These are phyloP conservation scores for Eragrostis nindensis DNA, from an alignment of 176 grass and related monocot genomes.

Conservation along the genomic window DNA sequence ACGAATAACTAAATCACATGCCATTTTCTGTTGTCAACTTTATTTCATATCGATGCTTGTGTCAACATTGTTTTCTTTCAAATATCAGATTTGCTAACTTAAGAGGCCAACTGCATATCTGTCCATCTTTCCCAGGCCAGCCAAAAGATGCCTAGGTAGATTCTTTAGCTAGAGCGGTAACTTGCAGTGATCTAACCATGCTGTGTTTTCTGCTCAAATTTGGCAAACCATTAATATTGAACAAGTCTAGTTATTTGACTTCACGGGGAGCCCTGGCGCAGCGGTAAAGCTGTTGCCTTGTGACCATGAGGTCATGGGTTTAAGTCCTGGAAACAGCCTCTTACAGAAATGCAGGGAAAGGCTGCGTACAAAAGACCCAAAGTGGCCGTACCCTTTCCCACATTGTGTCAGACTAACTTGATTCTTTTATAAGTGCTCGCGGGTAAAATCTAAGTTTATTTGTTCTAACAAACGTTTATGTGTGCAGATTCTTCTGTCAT, in stretches of 20 bases:
- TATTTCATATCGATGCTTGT: not conserved
- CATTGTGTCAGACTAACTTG: not conserved
- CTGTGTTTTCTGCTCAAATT: too few species aligned
- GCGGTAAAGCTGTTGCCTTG: too few species aligned
- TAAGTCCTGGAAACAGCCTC: too few species aligned
- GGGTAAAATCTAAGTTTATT: not conserved
- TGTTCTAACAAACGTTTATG: constrained; percentile 24
- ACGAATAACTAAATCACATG: not conserved
- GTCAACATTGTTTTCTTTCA: not conserved
- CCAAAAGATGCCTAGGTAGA: not conserved
- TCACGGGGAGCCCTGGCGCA: too few species aligned
- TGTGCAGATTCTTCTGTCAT: constrained; percentile 64
- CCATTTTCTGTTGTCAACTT: not conserved
- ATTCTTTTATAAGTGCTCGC: not conserved
- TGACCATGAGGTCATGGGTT: too few species aligned
- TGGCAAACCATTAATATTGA: too few species aligned
- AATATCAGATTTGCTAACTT: not conserved
- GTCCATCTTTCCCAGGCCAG: not conserved
- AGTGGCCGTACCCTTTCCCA: too few species aligned
- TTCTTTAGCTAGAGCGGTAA: not conserved
- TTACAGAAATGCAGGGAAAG: too few species aligned
- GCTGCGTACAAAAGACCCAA: too few species aligned
- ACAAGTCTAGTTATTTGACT: too few species aligned
- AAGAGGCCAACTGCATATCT: not conserved
- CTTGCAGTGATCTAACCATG: too few species aligned